These are phyloP conservation scores for Trichophyton equinum DNA, from an alignment of 2,329 filamentous ascomycete genomes.

Conservation along the genomic window DNA sequence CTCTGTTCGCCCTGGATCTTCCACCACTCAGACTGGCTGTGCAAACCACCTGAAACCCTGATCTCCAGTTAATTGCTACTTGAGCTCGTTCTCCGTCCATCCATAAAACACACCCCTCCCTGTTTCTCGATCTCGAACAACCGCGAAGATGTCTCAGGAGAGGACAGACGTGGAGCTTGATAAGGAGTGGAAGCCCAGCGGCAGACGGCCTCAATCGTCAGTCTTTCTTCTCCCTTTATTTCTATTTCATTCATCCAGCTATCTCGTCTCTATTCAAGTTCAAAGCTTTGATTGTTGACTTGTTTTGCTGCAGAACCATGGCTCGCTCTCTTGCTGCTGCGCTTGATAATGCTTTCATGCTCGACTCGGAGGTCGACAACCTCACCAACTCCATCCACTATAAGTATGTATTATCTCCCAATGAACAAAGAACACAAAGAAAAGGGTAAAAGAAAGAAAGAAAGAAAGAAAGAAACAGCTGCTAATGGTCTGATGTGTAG, in stretches of 20 bases:
- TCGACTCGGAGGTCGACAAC: conserved; percentile 64
- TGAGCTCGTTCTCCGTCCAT: not conserved
- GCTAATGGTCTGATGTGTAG: conserved; percentile 34
- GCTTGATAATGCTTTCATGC: conserved; percentile 77
- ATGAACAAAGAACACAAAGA: not conserved
- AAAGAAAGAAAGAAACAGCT: not conserved
- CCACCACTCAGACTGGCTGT: not conserved
- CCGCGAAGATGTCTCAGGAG: not conserved
- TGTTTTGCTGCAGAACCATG: conserved; percentile 52
- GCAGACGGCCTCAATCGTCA: conserved; percentile 62
- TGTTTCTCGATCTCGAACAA: not conserved
- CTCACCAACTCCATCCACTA: conserved; percentile 64
- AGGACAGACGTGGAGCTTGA: conserved; percentile 43
- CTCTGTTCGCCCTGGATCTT: not conserved
- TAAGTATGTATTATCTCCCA: conserved; percentile 48
- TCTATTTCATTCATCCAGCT: conserved; percentile 7
- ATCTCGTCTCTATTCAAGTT: not conserved
- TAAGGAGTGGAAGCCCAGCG: conserved; percentile 67
- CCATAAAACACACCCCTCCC: not conserved
- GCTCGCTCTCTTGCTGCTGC: conserved; percentile 77
- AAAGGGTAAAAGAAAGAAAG: not conserved
- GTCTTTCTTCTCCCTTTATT: conserved; percentile 10
- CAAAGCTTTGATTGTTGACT: not conserved
- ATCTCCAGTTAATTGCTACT: not conserved
- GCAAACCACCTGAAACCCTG: not conserved